Evolutionary conservation across 495 filamentous ascomycete species (phyloP), one percentile per base, ranked within the genome.

Genomic region (Pseudevernia furfuracea): DNA sequence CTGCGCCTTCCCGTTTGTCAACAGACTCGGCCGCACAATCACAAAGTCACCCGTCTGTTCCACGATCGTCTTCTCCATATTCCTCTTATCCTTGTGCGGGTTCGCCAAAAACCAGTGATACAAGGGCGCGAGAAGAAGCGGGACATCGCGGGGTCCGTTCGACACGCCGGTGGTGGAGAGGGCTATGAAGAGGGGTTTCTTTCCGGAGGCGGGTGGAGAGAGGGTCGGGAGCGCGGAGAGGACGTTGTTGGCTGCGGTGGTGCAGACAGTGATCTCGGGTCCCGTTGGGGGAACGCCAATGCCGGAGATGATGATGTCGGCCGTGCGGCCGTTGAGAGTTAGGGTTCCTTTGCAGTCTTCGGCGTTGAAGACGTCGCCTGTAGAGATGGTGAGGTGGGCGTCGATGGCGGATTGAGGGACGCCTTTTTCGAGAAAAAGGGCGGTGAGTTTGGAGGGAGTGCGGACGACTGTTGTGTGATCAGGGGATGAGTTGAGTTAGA

Each of bases 381-480:
- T 46, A 34, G 81, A 66, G 64, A 85, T 74, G 63, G 68, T 71
- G 19, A 87, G 79, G 61, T 81, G 69, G 43, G 69, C 48, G 57
- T 71, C 34, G 55, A 79, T 58, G 52, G 67, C 58, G 64, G 68
- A 37, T 25, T 70, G 62, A 25, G 74, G 70, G 55, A 82, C 67
- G 37, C 72, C 75, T 6, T 63, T 69, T 62, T 74, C 71, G 17
- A 73, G 64, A 57, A 83, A 74, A 32, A 80, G 66, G 32, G 70
- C 71, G 62, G 71, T 73, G 63, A 91, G 85, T 71, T 86, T 89
- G 55, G 78, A 66, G 6, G 88, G 85, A 4, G 78, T 83, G 32
- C 88, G 85, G 65, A 77, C 85, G 10, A 87, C 79, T 25, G 84
- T 79, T 23, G 34, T 23, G 17, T 14, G 5, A 1, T 58, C 17